Conservation (phyloP, 441 rosid genomes). For the Theobroma grandiflorum region DNA sequence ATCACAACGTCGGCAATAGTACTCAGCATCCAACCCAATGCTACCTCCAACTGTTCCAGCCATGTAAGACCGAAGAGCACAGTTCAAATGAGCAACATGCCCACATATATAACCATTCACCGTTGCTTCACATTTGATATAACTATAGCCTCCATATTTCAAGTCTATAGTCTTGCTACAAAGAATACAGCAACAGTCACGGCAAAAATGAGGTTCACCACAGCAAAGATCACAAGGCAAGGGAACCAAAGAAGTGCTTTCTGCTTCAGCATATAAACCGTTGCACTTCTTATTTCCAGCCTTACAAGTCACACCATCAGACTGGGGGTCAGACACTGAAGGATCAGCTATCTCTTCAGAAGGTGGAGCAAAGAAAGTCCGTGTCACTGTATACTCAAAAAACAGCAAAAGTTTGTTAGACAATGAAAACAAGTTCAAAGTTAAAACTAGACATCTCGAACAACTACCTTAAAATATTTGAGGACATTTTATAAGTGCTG, state of each 20-base stretch:
- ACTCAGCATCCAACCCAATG: conserved; percentile 90
- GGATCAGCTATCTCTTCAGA: conserved; percentile 49
- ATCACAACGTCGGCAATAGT: conserved; percentile 89
- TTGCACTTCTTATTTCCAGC: conserved; percentile 75
- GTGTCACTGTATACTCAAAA: conserved; percentile 45
- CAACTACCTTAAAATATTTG: neutral
- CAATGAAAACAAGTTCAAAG: conserved; percentile 18
- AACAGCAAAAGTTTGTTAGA: conserved; percentile 17
- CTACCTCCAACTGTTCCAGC: conserved; percentile 94
- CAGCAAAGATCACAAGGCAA: conserved; percentile 92
- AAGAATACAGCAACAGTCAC: conserved; percentile 87
- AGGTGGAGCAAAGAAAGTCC: conserved; percentile 29
- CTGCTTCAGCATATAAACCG: conserved; percentile 49
- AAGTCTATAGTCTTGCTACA: conserved; percentile 65
- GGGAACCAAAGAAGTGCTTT: conserved; percentile 35
- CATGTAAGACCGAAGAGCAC: conserved; percentile 84
- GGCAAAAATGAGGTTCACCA: conserved; percentile 72
- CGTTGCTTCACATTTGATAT: conserved; percentile 73
- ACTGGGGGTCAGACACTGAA: conserved; percentile 39
- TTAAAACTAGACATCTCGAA: neutral
- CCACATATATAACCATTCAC: conserved; percentile 68
- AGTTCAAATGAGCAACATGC: conserved; percentile 83
- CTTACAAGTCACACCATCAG: conserved; percentile 59
- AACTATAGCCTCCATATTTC: conserved; percentile 68
- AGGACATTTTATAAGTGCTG: neutral